Percentiles rank a stretch among this genome's conserved stretches.
Evolutionary conservation across 2,329 filamentous ascomycete species (phyloP).

Genomic region (Diatrype stigma): DNA sequence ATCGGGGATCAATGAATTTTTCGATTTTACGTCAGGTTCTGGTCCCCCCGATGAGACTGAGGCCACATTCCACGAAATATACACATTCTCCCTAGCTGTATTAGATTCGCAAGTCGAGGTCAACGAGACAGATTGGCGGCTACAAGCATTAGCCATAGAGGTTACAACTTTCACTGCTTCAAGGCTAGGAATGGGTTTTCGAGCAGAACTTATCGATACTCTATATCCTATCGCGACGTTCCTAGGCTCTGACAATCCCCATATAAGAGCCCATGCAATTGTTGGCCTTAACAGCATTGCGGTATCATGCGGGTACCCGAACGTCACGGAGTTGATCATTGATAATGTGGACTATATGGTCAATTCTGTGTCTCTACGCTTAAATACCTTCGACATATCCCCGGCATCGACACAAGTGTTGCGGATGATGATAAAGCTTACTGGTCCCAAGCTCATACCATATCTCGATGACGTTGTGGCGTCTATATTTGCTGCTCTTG

Average conservation of each 20-base stretch:
- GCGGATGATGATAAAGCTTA: slow-evolving; percentile 88
- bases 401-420: slow-evolving; percentile 88
- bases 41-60: slow-evolving; percentile 39
- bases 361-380: slow-evolving; percentile 81
- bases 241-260: slow-evolving; percentile 65
- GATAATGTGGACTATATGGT: slow-evolving; percentile 95
- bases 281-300: slow-evolving; percentile 79
- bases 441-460: slow-evolving; percentile 75
- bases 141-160: slow-evolving; percentile 78
- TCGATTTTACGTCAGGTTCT: slow-evolving; percentile 49
- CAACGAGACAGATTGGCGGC: slow-evolving; percentile 59
- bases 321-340: slow-evolving; percentile 74
- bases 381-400: slow-evolving; percentile 89
- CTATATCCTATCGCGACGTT: slow-evolving; percentile 90
- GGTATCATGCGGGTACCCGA: slow-evolving; percentile 65
- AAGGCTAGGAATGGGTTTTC: slow-evolving; percentile 63
- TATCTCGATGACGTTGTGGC: slow-evolving; percentile 89
- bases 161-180: slow-evolving; percentile 71
- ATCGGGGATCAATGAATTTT: slow-evolving; percentile 59
- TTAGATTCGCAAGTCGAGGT: slow-evolving; percentile 52
- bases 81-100: slow-evolving; percentile 61
- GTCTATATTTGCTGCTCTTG: slow-evolving; percentile 88
- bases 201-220: slow-evolving; percentile 82
- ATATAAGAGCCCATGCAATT: slow-evolving; percentile 76
- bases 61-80: slow-evolving; percentile 58